A percentile compares a stretch with the other conserved stretches of the same genome.
These are phyloP conservation scores for Coemansia sp. DNA, from an alignment of 192 early-diverging fungal species.

Conservation along the genomic window DNA sequence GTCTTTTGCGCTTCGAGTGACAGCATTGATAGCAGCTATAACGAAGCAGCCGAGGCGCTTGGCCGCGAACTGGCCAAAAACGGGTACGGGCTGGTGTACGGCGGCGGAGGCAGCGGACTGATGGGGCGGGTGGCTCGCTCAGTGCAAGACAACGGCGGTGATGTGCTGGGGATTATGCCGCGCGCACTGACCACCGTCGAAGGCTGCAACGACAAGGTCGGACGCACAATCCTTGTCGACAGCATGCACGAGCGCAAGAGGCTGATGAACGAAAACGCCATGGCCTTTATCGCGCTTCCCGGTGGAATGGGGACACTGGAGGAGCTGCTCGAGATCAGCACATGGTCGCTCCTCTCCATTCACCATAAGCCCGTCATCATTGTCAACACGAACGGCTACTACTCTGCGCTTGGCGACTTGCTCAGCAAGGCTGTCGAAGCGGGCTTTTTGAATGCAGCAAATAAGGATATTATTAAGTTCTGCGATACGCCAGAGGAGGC, in stretches of 20 bases:
- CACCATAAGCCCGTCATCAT: constrained; percentile 80
- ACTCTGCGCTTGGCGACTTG: constrained; percentile 65
- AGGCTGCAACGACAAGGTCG: constrained; percentile 48
- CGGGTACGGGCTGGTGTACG: constrained; percentile 69
- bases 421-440: constrained; percentile 65
- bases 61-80: constrained; percentile 60
- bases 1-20: constrained; percentile 53
- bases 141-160: constrained; percentile 61
- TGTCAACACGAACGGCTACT: constrained; percentile 80
- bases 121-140: constrained; percentile 85
- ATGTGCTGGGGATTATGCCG: constrained; percentile 79
- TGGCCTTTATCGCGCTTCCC: constrained; percentile 82
- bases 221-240: constrained; percentile 63
- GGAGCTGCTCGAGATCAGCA: constrained; percentile 81
- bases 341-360: constrained; percentile 79
- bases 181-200: constrained; percentile 60
- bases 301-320: constrained; percentile 90
- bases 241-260: constrained; percentile 87
- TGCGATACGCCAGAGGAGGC: constrained; percentile 64
- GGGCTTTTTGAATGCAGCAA: constrained; percentile 64
- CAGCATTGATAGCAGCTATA: constrained; percentile 21
- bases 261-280: constrained; percentile 66
- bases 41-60: constrained; percentile 47
- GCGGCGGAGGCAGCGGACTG: constrained; percentile 68
- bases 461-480: constrained; percentile 59